Conservation (phyloP, 1,284 basidiomycete genomes). For the Ustilago xerochloae region DNA sequence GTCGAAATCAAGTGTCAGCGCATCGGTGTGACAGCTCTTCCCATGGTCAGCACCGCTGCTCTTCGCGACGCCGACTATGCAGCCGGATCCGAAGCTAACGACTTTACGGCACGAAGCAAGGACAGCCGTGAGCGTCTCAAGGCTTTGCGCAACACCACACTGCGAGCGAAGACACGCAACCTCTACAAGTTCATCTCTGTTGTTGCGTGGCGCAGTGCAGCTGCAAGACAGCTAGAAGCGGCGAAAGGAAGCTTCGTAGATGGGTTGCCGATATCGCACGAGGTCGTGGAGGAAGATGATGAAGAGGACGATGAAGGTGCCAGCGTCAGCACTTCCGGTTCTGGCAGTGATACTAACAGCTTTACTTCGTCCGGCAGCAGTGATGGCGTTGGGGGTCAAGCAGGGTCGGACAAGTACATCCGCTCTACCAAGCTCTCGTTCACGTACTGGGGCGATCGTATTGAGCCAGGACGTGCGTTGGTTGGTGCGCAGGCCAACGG, state of each 20-base stretch:
- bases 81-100: constrained; percentile 11
- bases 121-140: constrained; percentile 60
- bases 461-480: constrained; percentile 43
- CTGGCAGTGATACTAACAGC: constrained; percentile 11
- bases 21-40: constrained; percentile 86
- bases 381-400: constrained; percentile 44
- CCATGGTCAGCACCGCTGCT: constrained; percentile 76
- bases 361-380: constrained; percentile 25
- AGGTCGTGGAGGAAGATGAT: constrained; percentile 50
- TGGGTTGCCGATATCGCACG: constrained; percentile 41
- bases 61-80: constrained; percentile 10
- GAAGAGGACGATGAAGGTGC: constrained; percentile 37
- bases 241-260: constrained; percentile 15
- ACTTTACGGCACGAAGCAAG: constrained; percentile 53
- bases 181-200: constrained; percentile 60
- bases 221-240: neutral
- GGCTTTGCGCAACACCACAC: constrained; percentile 55
- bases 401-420: constrained; percentile 49
- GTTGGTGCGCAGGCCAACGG: constrained; percentile 6
- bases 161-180: constrained; percentile 60
- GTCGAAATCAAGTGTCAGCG: constrained; percentile 91
- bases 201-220: constrained; percentile 46
- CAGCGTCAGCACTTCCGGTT: constrained; percentile 21
- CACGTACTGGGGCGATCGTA: constrained; percentile 56
- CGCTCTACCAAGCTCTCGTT: constrained; percentile 58